Evolutionary conservation across 345 rosid species (phyloP), one percentile per base, ranked within the genome.

Genomic region (Schrenkiella parvula): DNA sequence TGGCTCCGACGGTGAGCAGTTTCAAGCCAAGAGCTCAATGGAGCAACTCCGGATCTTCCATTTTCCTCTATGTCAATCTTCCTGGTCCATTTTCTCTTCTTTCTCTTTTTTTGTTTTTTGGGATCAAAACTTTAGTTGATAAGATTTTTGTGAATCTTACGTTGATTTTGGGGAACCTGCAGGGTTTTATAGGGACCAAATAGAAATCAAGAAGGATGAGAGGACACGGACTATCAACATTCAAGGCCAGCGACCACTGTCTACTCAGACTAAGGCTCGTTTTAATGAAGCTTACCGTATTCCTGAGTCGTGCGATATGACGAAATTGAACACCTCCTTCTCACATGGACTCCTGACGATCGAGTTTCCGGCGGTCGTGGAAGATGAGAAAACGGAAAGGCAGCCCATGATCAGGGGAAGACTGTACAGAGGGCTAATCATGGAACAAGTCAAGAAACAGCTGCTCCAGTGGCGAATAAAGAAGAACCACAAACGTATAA

Each of bases 11-110:
- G n/a, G 76, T 76, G 72, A 76, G 66, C 54, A 64, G 6, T 58
- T 76, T 76, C 29, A 76, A 70, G 66, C 80, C 80, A 29, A 64
- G 76, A 70, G 76, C 72, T 64, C 71, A 76, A 41, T 76, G 80
- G 80, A 70, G 9, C 22, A 76, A 23, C 39, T 21, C 55, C 0
- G 80, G 39, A 52, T 64, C 80, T 56, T 70, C 80, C 62, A 71
- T 50, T 23, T 55, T 64, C 51, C 76, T 76, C 48, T 47, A 64
- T 31, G 72, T 76, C 28, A 70, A 70, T 70, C 80, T 76, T 58
- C 80, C 80, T 29, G 80, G 80, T 76, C 51, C 21, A 18, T 63
- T 44, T 32, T 53, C 44, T 52, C 61, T 37, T 41, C 46, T 57
- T 2, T 39, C 21, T 13, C 13, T 8, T 5, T 1, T 14, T 51